phyloP scores from a whole-genome alignment of 768 basidiomycete species.

The Cystobasidium ongulense region DNA sequence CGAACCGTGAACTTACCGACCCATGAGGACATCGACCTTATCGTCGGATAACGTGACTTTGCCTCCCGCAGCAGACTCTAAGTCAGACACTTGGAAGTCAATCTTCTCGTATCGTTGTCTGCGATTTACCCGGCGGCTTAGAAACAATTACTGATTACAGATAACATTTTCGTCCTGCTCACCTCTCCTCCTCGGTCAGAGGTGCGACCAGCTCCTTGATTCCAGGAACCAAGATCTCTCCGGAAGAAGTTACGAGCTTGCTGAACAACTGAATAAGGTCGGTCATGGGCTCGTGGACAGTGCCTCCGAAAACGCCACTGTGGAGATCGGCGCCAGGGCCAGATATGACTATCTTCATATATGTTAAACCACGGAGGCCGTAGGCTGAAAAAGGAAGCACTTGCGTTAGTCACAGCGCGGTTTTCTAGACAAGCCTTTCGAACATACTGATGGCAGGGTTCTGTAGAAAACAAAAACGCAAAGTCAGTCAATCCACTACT shows the following conservation, averaged over 20 bases:
- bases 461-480: neutral
- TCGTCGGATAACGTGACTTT: conserved; percentile 64
- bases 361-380: conserved; percentile 62
- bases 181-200: conserved; percentile 66
- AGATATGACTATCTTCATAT: conserved; percentile 71
- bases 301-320: conserved; percentile 70
- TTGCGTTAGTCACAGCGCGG: neutral
- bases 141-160: conserved; percentile 14
- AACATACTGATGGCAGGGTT: neutral
- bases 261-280: conserved; percentile 76
- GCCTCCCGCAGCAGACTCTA: conserved; percentile 68
- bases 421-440: too few species aligned
- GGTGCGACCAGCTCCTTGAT: conserved; percentile 73
- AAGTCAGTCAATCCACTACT: conserved; percentile 16
- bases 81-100: conserved; percentile 50
- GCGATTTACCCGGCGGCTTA: too few species aligned
- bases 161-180: conserved; percentile 54
- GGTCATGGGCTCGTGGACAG: conserved; percentile 68
- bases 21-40: conserved; percentile 76
- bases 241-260: conserved; percentile 67
- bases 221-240: conserved; percentile 81
- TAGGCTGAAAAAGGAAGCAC: conserved; percentile 15
- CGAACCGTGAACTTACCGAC: conserved; percentile 48
- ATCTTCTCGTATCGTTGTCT: conserved; percentile 46
- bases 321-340: conserved; percentile 84